phyloP scores from a whole-genome alignment of 1,139 yeast genomes.

The Pneumocystis oryctolagi region DNA sequence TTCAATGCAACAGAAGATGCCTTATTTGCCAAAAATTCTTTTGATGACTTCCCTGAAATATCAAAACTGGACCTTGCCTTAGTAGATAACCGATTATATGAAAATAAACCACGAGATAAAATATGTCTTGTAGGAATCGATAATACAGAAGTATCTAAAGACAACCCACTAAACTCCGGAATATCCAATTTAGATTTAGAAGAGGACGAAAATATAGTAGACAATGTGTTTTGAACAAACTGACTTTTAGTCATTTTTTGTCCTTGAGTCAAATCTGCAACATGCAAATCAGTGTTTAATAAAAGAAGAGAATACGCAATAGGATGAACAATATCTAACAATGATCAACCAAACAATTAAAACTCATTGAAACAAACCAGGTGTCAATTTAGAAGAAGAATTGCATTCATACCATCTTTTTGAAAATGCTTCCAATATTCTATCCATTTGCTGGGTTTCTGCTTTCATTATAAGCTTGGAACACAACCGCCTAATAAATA shows the following conservation, averaged over 20 bases:
- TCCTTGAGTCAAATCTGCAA: slow-evolving; percentile 19
- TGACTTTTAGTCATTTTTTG: slow-evolving; percentile 27
- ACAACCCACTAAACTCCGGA: slow-evolving; percentile 1
- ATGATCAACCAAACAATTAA: background rate
- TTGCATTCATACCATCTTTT: slow-evolving; percentile 38
- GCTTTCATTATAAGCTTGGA: slow-evolving; percentile 57
- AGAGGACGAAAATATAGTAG: slow-evolving; percentile 15
- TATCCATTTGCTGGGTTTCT: slow-evolving; percentile 71
- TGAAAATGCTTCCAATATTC: slow-evolving; percentile 55
- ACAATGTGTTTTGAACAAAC: slow-evolving; percentile 20
- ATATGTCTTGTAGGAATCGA: background rate
- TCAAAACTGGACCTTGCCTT: background rate
- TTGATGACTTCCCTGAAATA: background rate
- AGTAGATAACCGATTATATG: background rate
- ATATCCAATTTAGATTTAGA: background rate
- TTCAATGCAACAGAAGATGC: background rate
- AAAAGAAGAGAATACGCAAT: slow-evolving; percentile 59
- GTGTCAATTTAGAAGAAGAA: background rate
- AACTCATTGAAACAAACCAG: background rate
- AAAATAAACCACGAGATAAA: background rate
- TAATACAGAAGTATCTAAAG: background rate
- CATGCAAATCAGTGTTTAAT: slow-evolving; percentile 36
- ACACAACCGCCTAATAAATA: slow-evolving; percentile 31
- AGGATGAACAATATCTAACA: slow-evolving; percentile 48
- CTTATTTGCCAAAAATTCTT: background rate